A percentile compares a stretch with the other conserved stretches of the same genome.
phyloP scores from a whole-genome alignment of 1,139 yeast species.

The Saccharomyces hybrid region DNA sequence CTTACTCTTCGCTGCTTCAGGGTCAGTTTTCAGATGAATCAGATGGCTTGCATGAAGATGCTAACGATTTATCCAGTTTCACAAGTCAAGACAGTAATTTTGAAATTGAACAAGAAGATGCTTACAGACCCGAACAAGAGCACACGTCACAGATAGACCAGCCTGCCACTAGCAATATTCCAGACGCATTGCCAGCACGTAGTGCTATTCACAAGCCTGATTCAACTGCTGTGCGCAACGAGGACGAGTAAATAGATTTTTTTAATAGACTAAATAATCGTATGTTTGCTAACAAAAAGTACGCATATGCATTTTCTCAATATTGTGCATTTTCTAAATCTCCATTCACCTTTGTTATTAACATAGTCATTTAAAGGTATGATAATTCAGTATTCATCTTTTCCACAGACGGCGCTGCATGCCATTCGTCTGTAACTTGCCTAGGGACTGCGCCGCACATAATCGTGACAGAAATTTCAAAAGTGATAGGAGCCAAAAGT shows the following conservation, averaged over 20 bases:
- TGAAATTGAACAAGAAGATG: conserved; percentile 27
- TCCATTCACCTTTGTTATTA: background rate
- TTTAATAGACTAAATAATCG: background rate
- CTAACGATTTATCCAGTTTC: conserved; percentile 28
- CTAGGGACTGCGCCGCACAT: background rate
- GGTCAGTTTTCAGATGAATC: conserved; percentile 32
- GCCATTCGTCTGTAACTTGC: background rate
- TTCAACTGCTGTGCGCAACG: background rate
- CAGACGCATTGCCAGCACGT: background rate
- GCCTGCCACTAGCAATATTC: background rate
- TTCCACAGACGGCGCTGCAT: background rate
- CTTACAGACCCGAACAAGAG: conserved; percentile 2
- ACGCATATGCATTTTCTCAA: background rate
- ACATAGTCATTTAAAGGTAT: background rate
- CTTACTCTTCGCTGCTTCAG: conserved; percentile 28
- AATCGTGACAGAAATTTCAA: background rate
- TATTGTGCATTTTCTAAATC: background rate
- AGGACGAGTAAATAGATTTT: background rate
- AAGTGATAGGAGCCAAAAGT: background rate
- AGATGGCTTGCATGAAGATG: conserved; percentile 33
- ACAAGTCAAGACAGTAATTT: conserved; percentile 26
- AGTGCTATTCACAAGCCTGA: background rate
- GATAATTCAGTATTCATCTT: background rate
- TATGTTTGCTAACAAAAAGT: too few relatives aligned
- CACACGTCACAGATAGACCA: conserved; percentile 15